These are phyloP conservation scores for Emydomyces testavorans DNA, from an alignment of 2,329 filamentous ascomycete species.

Conservation along the genomic window DNA sequence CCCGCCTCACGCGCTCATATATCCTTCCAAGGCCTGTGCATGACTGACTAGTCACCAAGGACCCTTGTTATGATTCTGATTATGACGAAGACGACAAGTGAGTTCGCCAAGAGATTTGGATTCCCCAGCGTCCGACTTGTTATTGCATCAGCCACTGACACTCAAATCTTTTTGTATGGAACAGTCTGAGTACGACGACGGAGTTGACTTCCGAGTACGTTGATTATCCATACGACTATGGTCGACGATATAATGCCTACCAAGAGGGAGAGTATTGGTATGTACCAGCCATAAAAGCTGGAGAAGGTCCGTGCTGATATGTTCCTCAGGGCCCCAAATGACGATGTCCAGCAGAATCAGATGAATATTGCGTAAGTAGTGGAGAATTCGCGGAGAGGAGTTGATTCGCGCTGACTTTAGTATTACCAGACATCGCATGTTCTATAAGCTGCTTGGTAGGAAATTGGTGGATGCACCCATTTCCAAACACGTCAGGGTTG, in stretches of 20 bases:
- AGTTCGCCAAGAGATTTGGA: neutral
- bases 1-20: neutral
- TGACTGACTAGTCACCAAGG: slow-evolving; percentile 5
- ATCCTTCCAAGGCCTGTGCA: neutral
- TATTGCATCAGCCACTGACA: neutral
- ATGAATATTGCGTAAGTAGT: slow-evolving; percentile 17
- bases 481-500: slow-evolving; percentile 8
- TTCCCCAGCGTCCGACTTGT: no score
- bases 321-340: slow-evolving; percentile 13
- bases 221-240: slow-evolving; percentile 19
- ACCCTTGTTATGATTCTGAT: slow-evolving; percentile 1
- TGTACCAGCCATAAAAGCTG: neutral
- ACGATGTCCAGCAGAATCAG: slow-evolving; percentile 19
- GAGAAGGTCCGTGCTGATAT: neutral
- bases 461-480: slow-evolving; percentile 39
- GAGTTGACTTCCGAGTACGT: slow-evolving; percentile 18
- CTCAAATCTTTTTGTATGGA: neutral
- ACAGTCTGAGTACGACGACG: slow-evolving; percentile 13
- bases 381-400: neutral
- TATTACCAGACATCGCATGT: slow-evolving; percentile 24
- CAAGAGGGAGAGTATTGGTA: slow-evolving; percentile 17
- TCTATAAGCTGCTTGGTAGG: slow-evolving; percentile 40
- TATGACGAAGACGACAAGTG: slow-evolving; percentile 10
- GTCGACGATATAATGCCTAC: slow-evolving; percentile 22
- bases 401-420: slow-evolving; percentile 4